Base-by-base conservation (phyloP, 345 rosid species). In the Microthlaspi erraticum region DNA sequence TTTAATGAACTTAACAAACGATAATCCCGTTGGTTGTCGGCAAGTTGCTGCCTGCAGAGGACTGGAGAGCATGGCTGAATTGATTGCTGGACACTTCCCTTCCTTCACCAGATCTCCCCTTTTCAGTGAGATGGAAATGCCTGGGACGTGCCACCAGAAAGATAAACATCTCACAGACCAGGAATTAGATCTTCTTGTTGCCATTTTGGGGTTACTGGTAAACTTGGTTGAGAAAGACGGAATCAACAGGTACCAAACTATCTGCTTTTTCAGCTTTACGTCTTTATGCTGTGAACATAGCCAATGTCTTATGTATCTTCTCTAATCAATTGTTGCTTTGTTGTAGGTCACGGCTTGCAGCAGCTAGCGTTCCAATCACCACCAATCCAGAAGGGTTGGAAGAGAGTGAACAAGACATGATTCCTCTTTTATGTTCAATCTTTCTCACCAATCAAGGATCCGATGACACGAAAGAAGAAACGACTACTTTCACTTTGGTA, bases 151-250 rank as follows among this genome's bases (percentile, higher is more conserved):
- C 32, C 55, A 54, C 61, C 77, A 60, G 71, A 84, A 78, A 20
- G 87, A 82, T 49, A 76, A 45, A 68, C 90, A 81, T 66, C 86
- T 91, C 49, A 81, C 86, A 38, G 99, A 93, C 67, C 95, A 88
- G 66, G 97, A 93, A 78, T 72, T 89, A 73, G 99, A 93, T 83
- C 85, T 93, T 77, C 99, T 91, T 67, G 97, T 93, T 76, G 97
- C 97, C 46, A 88, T 93, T 70, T 73, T 93, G 78, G 99, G 99
- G 31, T 77, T 93, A 70, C 88, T 93, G 16, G 95, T 93, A 73
- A 93, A 93, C 80, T 81, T 93, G 81, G 93, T 93, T 7, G 99
- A 93, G 87, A 93, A 93, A 83, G 89, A 91, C 61, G 97, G 83
- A 56, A 58, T 53, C 43, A 93, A 93, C 91, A 93, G 96, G 99